Percentiles rank a stretch among this genome's conserved stretches.
phyloP scores from a whole-genome alignment of 345 rosid genomes.

The Syzygium jambos region DNA sequence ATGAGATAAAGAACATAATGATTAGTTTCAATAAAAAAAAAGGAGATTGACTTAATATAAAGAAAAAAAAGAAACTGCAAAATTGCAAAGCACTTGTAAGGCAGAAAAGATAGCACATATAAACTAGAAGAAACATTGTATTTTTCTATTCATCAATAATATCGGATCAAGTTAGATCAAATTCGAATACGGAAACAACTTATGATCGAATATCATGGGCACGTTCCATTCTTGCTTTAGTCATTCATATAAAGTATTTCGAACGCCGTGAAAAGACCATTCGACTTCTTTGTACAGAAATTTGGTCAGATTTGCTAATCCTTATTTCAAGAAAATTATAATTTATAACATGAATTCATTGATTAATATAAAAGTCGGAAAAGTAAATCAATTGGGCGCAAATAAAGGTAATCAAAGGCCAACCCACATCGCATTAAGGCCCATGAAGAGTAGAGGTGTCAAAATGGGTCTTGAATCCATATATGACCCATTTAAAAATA shows the following conservation, averaged over 20 bases:
- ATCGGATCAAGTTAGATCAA: background rate
- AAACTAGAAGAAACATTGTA: background rate
- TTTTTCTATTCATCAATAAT: background rate
- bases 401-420: background rate
- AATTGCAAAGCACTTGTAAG: background rate
- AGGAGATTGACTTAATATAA: background rate
- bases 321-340: background rate
- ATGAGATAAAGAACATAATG: background rate
- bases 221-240: background rate
- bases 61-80: background rate
- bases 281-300: background rate
- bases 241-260: background rate
- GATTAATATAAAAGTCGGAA: background rate
- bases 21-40: background rate
- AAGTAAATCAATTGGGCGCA: background rate
- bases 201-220: background rate
- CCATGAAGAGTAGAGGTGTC: background rate
- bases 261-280: background rate
- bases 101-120: background rate
- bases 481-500: too few relatives aligned
- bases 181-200: background rate
- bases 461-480: too few relatives aligned
- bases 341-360: background rate
- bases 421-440: background rate
- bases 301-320: background rate